A percentile compares a stretch with the other conserved stretches of the same genome.
Evolutionary conservation across 2,329 filamentous ascomycete genomes (phyloP).

Genomic region (Colletotrichum cereale): DNA sequence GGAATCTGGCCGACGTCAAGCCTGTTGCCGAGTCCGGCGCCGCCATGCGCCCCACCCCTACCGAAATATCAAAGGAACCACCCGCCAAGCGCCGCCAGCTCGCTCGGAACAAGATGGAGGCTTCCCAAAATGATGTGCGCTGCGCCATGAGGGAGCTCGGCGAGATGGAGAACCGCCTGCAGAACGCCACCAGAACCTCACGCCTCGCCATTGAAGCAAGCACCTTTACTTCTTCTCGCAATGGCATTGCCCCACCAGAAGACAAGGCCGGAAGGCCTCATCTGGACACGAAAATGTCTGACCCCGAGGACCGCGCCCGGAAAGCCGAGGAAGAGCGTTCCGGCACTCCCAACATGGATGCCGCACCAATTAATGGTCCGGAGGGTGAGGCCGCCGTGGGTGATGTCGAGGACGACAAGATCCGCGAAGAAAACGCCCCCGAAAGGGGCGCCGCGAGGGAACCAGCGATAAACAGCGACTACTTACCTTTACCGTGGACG

Average conservation of each 20-base stretch:
- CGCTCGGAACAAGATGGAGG: conserved; percentile 11
- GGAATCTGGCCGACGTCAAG: conserved; percentile 31
- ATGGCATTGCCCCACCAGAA: neutral
- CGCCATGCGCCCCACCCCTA: conserved; percentile 16
- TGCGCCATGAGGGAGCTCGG: conserved; percentile 59
- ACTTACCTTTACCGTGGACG: conserved; percentile 89
- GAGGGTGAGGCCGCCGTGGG: conserved; percentile 43
- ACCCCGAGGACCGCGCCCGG: conserved; percentile 28
- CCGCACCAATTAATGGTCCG: conserved; percentile 42
- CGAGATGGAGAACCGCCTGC: conserved; percentile 63
- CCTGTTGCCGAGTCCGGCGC: conserved; percentile 27
- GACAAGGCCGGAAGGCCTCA: conserved; percentile 4
- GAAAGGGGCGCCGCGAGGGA: conserved; percentile 63
- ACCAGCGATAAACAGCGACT: conserved; percentile 85
- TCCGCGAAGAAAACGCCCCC: conserved; percentile 42
- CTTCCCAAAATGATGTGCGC: conserved; percentile 49
- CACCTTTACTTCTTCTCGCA: conserved; percentile 42
- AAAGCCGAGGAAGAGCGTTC: conserved; percentile 28
- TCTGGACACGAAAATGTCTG: neutral
- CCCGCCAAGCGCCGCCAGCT: conserved; percentile 33
- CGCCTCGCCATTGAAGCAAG: conserved; percentile 61
- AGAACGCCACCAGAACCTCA: conserved; percentile 58
- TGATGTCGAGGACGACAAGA: conserved; percentile 40
- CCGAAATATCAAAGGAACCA: neutral
- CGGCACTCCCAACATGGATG: conserved; percentile 38